Evolutionary conservation across 495 filamentous ascomycete species (phyloP), one percentile per base, ranked within the genome.

Genomic region (Tetracladium marchalianum): DNA sequence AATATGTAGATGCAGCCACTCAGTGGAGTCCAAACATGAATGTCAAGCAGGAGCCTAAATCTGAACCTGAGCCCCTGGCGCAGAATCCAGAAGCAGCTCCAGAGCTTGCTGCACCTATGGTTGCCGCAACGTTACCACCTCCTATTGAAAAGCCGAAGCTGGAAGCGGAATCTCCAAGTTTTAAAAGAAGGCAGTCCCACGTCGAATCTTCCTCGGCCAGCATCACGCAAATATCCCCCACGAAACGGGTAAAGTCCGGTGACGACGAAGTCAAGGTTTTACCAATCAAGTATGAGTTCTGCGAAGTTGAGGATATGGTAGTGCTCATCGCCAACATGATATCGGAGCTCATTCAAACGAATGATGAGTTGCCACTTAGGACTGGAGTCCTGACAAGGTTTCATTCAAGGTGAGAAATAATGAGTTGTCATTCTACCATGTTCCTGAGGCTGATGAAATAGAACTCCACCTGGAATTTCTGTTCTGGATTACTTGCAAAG

Each of bases 261-360:
- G 22, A 41, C 9, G 22, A 17, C 3, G 18, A 43, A 8, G 50
- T 77, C 16, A 96, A 89, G 63, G 45, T 80, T 18, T 69, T 98
- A 61, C 89, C 92, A 5, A 57, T 66, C 31, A 65, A 72, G 54
- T 98, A 98, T 64, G 85, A 92, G 54, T 63, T 72, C 18, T 90
- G 85, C 53, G 74, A 85, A 41, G 75, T 84, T 13, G 80, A 84
- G 53, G 87, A 95, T 63, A 71, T 98, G 53, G 92, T 94, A 6
- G 72, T 85, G 31, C 70, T 97, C 52, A 94, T 98, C 48, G 79
- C 89, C 41, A 88, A 90, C 60, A 96, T 98, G 92, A 73, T 98
- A 15, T 78, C 87, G 61, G 92, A 98, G 65, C 71, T 98, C 15
- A 89, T 98, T 54, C 80, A 84, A 45, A 84, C 87, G 43, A 98